Evolutionary conservation across 1,284 basidiomycete genomes (phyloP), one percentile per base, ranked within the genome.

Genomic region (Trametes versicolor): DNA sequence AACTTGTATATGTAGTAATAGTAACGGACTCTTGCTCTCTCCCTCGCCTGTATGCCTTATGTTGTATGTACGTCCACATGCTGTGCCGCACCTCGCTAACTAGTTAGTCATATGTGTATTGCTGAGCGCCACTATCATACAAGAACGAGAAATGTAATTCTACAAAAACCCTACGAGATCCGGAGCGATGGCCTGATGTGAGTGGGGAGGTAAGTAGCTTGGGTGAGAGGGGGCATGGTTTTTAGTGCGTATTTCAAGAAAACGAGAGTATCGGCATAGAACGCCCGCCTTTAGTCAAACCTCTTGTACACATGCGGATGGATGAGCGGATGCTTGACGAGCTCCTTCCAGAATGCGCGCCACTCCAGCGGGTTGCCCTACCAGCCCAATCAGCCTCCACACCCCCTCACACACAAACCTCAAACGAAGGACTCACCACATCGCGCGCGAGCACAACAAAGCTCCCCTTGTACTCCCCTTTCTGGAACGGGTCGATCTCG

Each of bases 361-460:
- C 91, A 93, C 39, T 88, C 90, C 53, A 93, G 87, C 29, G 91
- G 91, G 72, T 85, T 91, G 1, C 91, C 91, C 89, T 91, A 48
- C 19, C 48, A 17, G 15, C 15, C 47, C 9, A 29, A 4, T 36
- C 55, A 59, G 53, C 51, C 89, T 32, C 29, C 77, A 83, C 81
- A 71, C 91, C 89, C 63, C 43, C 10, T 21, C 5, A 13, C 45
- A 4, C 45, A 6, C 13, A 25, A 10, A 25, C 2, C 13, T 15
- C 27, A 36, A 19, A 27, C 34, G 25, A 12, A 10, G 13, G n/a
- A 56, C 60, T 55, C 52, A 62, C 60, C 48, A 57, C 47, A 7
- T 62, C 61, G 48, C 89, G 79, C 62, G 81, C 79, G 87, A 93
- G 88, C 5, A 91, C 76, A 65, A 87, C 87, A 74, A 90, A 91